Evolutionary conservation across 2,329 filamentous ascomycete genomes (phyloP).

Genomic region (Graphilbum ipis-grandicollis): DNA sequence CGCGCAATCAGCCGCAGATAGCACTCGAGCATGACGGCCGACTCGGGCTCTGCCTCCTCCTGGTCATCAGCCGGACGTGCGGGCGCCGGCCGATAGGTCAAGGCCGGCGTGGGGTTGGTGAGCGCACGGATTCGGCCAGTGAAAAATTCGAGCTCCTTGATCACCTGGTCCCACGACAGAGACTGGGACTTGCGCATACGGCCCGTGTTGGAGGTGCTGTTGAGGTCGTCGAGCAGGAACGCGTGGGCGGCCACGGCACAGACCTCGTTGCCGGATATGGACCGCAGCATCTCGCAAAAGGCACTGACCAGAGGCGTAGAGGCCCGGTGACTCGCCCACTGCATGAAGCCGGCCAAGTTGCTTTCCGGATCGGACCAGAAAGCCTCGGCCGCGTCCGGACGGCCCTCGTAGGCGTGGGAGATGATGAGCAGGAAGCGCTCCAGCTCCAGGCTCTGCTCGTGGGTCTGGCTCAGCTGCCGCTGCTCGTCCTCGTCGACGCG

Average conservation of each 20-base stretch:
- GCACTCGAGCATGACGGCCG: constrained; percentile 88
- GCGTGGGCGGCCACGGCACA: constrained; percentile 74
- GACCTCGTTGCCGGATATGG: constrained; percentile 66
- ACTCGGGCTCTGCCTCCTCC: constrained; percentile 75
- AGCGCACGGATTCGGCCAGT: constrained; percentile 62
- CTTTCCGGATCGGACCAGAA: constrained; percentile 91
- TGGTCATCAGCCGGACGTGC: constrained; percentile 46
- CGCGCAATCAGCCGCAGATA: constrained; percentile 81
- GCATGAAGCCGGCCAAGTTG: constrained; percentile 84
- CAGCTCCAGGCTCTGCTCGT: constrained; percentile 55
- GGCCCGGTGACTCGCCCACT: constrained; percentile 90
- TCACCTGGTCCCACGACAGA: constrained; percentile 84
- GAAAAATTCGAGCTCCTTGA: constrained; percentile 77
- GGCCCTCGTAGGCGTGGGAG: constrained; percentile 75
- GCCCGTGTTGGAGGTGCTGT: constrained; percentile 39
- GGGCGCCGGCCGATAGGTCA: constrained; percentile 37
- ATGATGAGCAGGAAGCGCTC: constrained; percentile 88
- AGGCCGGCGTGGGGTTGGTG: constrained; percentile 34
- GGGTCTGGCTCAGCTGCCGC: constrained; percentile 45
- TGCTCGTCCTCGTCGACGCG: constrained; percentile 84
- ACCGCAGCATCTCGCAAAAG: constrained; percentile 90
- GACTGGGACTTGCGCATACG: constrained; percentile 72
- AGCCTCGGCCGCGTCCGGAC: constrained; percentile 65
- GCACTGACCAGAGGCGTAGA: constrained; percentile 92
- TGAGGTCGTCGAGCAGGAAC: constrained; percentile 76